Percentiles rank a stretch among this genome's conserved stretches.
phyloP scores from a whole-genome alignment of 495 filamentous ascomycete genomes.

The Penicillium pancosmium region DNA sequence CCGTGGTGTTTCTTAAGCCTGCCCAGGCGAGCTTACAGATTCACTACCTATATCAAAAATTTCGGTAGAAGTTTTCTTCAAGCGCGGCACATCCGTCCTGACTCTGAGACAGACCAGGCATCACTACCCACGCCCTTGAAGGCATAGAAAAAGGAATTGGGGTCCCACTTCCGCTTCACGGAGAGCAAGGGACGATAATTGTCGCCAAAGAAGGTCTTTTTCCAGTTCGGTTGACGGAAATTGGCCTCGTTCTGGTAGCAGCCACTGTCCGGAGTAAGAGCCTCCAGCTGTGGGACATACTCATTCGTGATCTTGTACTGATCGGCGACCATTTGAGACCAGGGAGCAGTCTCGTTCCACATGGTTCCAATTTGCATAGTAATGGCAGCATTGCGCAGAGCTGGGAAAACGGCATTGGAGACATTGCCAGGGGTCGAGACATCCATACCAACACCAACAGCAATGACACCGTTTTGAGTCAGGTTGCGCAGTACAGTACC shows the following conservation, averaged over 20 bases:
- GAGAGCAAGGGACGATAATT: conserved; percentile 43
- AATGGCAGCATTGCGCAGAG: conserved; percentile 56
- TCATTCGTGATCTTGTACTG: conserved; percentile 44
- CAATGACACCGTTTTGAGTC: conserved; percentile 42
- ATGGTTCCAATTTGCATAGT: conserved; percentile 43
- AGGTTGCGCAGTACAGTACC: conserved; percentile 40
- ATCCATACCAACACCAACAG: conserved; percentile 49
- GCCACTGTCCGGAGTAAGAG: conserved; percentile 39
- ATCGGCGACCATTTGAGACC: conserved; percentile 40
- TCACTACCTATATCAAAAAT: too few relatives aligned
- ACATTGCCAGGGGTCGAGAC: conserved; percentile 42
- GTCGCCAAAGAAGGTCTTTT: conserved; percentile 55
- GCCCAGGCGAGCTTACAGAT: too few relatives aligned
- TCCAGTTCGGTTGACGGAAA: conserved; percentile 54
- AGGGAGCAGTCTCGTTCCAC: conserved; percentile 51
- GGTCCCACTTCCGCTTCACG: conserved; percentile 56
- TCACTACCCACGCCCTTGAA: conserved; percentile 64
- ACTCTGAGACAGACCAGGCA: conserved; percentile 30
- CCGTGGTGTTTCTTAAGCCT: too few relatives aligned
- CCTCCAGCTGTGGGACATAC: conserved; percentile 48
- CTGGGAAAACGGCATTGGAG: conserved; percentile 57
- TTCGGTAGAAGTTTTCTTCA: background rate
- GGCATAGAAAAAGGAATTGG: conserved; percentile 60
- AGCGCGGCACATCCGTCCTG: conserved; percentile 34
- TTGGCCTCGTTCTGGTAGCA: conserved; percentile 50